A percentile compares a stretch with the other conserved stretches of the same genome.
Evolutionary conservation across 805 yeast species (phyloP).

Genomic region (Wickerhamomyces sydowiorum): DNA sequence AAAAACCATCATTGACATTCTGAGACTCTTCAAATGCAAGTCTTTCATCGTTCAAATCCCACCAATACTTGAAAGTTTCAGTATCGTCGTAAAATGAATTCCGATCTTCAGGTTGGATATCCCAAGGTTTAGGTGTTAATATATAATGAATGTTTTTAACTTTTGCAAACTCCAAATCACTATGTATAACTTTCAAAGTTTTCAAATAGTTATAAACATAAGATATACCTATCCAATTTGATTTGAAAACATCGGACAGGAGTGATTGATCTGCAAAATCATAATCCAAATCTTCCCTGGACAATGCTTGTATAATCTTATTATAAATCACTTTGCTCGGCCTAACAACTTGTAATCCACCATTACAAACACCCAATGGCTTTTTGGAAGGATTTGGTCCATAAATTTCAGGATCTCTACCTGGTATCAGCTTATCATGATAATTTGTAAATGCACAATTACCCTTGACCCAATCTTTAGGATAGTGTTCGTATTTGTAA

Average conservation of each 20-base stretch:
- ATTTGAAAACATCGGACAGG: slow-evolving; percentile 46
- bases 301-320: slow-evolving; percentile 35
- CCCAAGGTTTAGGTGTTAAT: slow-evolving; percentile 59
- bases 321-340: slow-evolving; percentile 34
- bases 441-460: slow-evolving; percentile 47
- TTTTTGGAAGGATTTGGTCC: slow-evolving; percentile 35
- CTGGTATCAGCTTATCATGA: slow-evolving; percentile 16
- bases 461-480: slow-evolving; percentile 42
- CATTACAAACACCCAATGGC: slow-evolving; percentile 48
- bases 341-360: slow-evolving; percentile 49
- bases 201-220: slow-evolving; percentile 52
- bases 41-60: slow-evolving; percentile 37
- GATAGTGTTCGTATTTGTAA: slow-evolving; percentile 43
- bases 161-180: slow-evolving; percentile 38
- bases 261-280: slow-evolving; percentile 56
- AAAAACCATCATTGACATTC: slow-evolving; percentile 12
- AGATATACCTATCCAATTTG: slow-evolving; percentile 45
- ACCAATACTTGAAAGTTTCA: slow-evolving; percentile 46
- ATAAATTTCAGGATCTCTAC: slow-evolving; percentile 13
- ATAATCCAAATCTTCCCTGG: slow-evolving; percentile 33
- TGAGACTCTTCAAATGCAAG: slow-evolving; percentile 8
- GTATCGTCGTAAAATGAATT: slow-evolving; percentile 32
- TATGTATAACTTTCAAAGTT: slow-evolving; percentile 40
- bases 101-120: slow-evolving; percentile 25
- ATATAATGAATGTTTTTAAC: slow-evolving; percentile 57